Base-by-base conservation (phyloP, 495 filamentous ascomycete genomes). In the Neurospora sp. region DNA sequence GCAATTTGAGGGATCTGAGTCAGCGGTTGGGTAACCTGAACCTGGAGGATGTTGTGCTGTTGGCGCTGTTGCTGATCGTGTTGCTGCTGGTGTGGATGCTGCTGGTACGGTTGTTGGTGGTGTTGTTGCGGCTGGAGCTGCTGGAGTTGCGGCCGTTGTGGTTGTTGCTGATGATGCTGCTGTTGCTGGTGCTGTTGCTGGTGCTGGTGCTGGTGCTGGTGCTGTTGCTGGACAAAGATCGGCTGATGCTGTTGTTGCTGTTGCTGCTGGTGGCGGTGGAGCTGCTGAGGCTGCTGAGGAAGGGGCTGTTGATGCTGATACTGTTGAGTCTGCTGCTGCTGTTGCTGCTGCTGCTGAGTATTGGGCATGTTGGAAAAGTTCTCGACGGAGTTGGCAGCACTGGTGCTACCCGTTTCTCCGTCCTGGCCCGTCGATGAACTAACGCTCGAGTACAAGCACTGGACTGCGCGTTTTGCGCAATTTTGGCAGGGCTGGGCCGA, bases 401-500 rank as follows among this genome's bases (percentile, higher is more conserved):
- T 62, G 23, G 54, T 31, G 23, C 35, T 62, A n/a, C 41, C 40
- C 5, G 39, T 14, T 23, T 41, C 35, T 40, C 38, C 40, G 10
- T 66, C 42, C 20, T n/a, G 31, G n/a, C 69, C 11, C 18, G 69
- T 39, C 38, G 73, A 39, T 18, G 44, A 12, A 37, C n/a, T 2
- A 11, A 69, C 27, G 69, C 46, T 74, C 66, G 77, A 78, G 44
- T 80, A 80, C 41, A 72, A 31, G 69, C 79, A 80, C 69, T 73
- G 72, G 39, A 76, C 75, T 8, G 69, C 54, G 14, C 79, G 75
- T 38, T 74, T 75, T 54, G 75, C 75, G 71, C 79, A 80, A 72
- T 79, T 80, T 69, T 76, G 72, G 69, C 79, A 80, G 0, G 79
- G 79, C 66, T 79, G 77, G 39, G 62, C 42, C 14, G 78, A 78